Conservation (phyloP, 1,284 basidiomycete species). For the Cutaneotrichosporon sp. region DNA sequence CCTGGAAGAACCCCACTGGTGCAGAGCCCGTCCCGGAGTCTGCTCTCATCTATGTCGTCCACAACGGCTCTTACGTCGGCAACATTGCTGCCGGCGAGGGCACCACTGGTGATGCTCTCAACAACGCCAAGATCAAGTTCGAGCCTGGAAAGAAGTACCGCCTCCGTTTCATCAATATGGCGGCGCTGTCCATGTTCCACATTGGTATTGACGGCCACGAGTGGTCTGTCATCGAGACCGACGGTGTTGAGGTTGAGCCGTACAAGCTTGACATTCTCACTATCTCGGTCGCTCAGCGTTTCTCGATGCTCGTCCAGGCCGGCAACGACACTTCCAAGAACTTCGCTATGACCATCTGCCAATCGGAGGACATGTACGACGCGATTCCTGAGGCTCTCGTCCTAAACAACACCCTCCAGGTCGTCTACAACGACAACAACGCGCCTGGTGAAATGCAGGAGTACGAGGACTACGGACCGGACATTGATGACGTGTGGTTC, state of each 20-base stretch:
- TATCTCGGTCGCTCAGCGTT: conserved; percentile 88
- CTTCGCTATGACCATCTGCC: conserved; percentile 59
- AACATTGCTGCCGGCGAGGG: conserved; percentile 55
- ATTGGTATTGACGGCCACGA: conserved; percentile 89
- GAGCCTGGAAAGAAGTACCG: conserved; percentile 67
- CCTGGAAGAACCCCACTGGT: conserved; percentile 66
- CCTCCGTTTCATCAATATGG: conserved; percentile 71
- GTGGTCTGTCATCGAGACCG: conserved; percentile 83
- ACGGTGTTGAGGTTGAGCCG: conserved; percentile 76
- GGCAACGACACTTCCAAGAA: conserved; percentile 72
- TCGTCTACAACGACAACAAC: conserved; percentile 59
- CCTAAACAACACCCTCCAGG: conserved; percentile 69
- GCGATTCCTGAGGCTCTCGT: conserved; percentile 61
- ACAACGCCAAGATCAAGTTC: conserved; percentile 75
- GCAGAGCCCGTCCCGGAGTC: conserved; percentile 85
- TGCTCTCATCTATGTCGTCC: conserved; percentile 73
- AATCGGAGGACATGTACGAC: conserved; percentile 74
- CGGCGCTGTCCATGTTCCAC: conserved; percentile 59
- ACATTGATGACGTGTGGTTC: conserved; percentile 50
- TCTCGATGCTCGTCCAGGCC: conserved; percentile 78
- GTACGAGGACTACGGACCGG: conserved; percentile 13
- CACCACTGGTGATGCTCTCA: conserved; percentile 54
- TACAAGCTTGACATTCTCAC: conserved; percentile 67
- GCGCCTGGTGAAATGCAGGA: conserved; percentile 14
- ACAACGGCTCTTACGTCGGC: conserved; percentile 62